Percentiles rank a stretch among this genome's conserved stretches.
Evolutionary conservation across 2,329 filamentous ascomycete species (phyloP).

Genomic region (Paecilomyces dactylethromorphus): DNA sequence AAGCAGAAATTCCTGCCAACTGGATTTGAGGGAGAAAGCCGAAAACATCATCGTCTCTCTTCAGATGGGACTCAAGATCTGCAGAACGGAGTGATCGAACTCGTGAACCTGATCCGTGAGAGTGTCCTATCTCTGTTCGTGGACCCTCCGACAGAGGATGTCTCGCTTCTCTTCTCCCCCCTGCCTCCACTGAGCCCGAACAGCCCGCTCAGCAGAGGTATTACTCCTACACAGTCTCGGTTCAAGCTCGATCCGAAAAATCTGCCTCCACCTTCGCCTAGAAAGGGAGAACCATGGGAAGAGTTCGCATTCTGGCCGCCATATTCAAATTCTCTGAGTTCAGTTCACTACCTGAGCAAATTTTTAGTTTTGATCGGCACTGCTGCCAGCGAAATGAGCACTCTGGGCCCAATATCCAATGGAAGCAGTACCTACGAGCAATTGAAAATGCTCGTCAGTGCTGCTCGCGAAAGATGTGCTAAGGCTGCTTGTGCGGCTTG

Average conservation of each 20-base stretch:
- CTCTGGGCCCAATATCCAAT: slow-evolving; percentile 60
- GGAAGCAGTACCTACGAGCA: slow-evolving; percentile 57
- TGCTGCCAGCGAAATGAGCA: slow-evolving; percentile 78
- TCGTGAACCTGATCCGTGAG: slow-evolving; percentile 78
- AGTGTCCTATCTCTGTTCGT: slow-evolving; percentile 76
- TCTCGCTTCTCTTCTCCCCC: slow-evolving; percentile 81
- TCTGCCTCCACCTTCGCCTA: slow-evolving; percentile 69
- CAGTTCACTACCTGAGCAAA: slow-evolving; percentile 81
- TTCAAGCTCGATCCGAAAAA: slow-evolving; percentile 76
- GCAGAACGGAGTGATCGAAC: slow-evolving; percentile 69
- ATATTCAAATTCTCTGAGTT: slow-evolving; percentile 82
- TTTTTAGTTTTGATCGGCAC: slow-evolving; percentile 78
- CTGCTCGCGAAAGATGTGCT: slow-evolving; percentile 76
- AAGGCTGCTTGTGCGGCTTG: slow-evolving; percentile 82
- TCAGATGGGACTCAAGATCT: slow-evolving; percentile 64
- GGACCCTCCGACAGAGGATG: slow-evolving; percentile 82
- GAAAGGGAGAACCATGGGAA: slow-evolving; percentile 79
- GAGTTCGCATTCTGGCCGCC: slow-evolving; percentile 95
- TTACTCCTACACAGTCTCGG: slow-evolving; percentile 59
- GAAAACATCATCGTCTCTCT: slow-evolving; percentile 72
- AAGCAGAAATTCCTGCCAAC: slow-evolving; percentile 72
- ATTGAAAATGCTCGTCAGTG: slow-evolving; percentile 67
- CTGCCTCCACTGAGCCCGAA: slow-evolving; percentile 59
- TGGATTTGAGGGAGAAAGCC: slow-evolving; percentile 75
- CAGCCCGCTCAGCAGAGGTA: slow-evolving; percentile 51